Conservation (phyloP, 495 filamentous ascomycete species). For the Penicillium tannophilum region DNA sequence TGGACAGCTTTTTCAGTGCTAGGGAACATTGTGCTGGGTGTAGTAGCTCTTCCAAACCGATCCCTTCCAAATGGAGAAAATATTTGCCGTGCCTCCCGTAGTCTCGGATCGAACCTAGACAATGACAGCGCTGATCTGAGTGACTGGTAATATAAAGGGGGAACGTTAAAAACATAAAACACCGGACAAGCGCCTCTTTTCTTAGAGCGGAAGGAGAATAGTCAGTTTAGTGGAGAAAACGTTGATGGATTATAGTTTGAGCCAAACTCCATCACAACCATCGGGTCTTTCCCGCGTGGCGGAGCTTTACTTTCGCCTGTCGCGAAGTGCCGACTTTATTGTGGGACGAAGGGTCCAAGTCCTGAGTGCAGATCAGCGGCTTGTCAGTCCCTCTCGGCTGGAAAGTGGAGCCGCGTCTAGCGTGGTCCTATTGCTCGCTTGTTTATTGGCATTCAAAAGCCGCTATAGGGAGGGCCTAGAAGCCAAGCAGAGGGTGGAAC, state of each 20-base stretch:
- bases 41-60: neutral
- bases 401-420: constrained; percentile 14
- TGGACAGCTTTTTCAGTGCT: no score
- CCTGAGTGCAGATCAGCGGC: constrained; percentile 18
- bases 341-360: constrained; percentile 15
- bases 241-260: neutral
- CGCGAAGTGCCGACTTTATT: neutral
- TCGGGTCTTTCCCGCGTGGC: neutral
- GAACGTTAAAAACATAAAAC: constrained; percentile 5
- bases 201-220: neutral
- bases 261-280: neutral
- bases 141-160: neutral
- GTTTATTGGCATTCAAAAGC: neutral
- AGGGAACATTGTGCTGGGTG: neutral
- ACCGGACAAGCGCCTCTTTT: neutral
- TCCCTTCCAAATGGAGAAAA: constrained; percentile 8
- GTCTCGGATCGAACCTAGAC: neutral
- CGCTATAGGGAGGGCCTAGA: neutral
- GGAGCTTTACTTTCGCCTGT: neutral
- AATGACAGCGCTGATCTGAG: constrained; percentile 19
- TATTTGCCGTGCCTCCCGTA: neutral
- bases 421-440: neutral
- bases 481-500: neutral
- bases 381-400: constrained; percentile 1
- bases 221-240: neutral